Evolutionary conservation across 1,284 basidiomycete species (phyloP), one percentile per base, ranked within the genome.

Genomic region (Ceratobasidium sp.): DNA sequence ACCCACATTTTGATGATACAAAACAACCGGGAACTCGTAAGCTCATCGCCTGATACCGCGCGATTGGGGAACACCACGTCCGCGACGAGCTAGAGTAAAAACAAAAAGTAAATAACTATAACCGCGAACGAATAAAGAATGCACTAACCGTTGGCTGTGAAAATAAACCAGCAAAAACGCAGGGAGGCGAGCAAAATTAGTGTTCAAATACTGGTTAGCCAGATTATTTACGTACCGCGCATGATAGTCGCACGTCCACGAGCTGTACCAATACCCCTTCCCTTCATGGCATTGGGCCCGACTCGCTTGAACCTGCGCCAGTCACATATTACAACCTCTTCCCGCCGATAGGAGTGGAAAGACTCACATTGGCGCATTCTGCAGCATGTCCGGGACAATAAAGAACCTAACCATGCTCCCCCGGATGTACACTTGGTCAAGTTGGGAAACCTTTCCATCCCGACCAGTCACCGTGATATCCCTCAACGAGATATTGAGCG

Each of bases 311-410:
- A 98, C 94, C 94, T 97, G 75, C 42, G 45, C 38, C 60, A 25
- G n/a, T 42, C 43, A 40, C 40, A 27, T 40, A 50, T 17, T 53
- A 58, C 35, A 49, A 8, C 25, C 32, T 29, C 32, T n/a, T 40
- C 10, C 38, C 8, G 10, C 38, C 34, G 60, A 69, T 12, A 70
- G 70, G 40, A 69, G 42, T 32, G 31, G 3, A 47, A 35, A 2
- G 22, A 84, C 92, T 80, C 78, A 96, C 97, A 99, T 99, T 22
- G 97, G 97, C 29, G 97, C 97, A 79, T 99, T 98, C 77, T 98
- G 93, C 74, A 99, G 84, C 91, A 99, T 98, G 80, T 99, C 97
- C 56, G 97, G 97, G 29, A 99, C 97, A 78, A 99, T 98, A 83
- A 98, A 96, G 85, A 98, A 98, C 75, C 95, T 87, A 76, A 96